These are phyloP conservation scores for Xylaria sp. DNA, from an alignment of 495 filamentous ascomycete genomes.

Conservation along the genomic window DNA sequence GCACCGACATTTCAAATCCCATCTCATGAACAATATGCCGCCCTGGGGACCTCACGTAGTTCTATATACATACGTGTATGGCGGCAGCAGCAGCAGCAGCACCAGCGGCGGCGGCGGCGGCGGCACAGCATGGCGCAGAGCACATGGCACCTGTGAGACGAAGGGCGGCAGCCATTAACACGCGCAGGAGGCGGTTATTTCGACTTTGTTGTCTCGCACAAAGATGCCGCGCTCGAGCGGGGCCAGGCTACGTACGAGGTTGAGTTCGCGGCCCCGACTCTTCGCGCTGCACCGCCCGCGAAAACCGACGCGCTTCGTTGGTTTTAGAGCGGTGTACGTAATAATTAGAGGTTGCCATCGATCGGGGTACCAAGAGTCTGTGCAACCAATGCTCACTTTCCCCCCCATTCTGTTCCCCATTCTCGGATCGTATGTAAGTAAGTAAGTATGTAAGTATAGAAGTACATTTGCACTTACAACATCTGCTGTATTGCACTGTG, in stretches of 20 bases:
- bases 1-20: conserved; percentile 20
- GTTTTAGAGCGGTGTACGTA: conserved; percentile 29
- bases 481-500: conserved; percentile 8
- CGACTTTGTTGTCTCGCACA: not conserved
- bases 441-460: no score
- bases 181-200: not conserved
- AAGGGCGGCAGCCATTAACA: not conserved
- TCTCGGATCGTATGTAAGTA: not conserved
- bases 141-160: conserved; percentile 3
- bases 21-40: not conserved
- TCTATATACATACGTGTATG: no score
- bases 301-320: conserved; percentile 13
- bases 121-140: not conserved
- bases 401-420: no score
- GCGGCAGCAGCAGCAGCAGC: no score
- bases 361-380: not conserved
- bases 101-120: no score
- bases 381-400: not conserved
- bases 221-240: not conserved
- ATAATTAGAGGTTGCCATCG: conserved; percentile 13
- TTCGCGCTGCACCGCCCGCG: conserved; percentile 17
- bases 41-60: not conserved
- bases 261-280: conserved; percentile 25
- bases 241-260: not conserved
- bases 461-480: no score